Evolutionary conservation across 371 early-diverging fungal genomes (phyloP), one percentile per base, ranked within the genome.

Genomic region (Conidiobolus incongruus): DNA sequence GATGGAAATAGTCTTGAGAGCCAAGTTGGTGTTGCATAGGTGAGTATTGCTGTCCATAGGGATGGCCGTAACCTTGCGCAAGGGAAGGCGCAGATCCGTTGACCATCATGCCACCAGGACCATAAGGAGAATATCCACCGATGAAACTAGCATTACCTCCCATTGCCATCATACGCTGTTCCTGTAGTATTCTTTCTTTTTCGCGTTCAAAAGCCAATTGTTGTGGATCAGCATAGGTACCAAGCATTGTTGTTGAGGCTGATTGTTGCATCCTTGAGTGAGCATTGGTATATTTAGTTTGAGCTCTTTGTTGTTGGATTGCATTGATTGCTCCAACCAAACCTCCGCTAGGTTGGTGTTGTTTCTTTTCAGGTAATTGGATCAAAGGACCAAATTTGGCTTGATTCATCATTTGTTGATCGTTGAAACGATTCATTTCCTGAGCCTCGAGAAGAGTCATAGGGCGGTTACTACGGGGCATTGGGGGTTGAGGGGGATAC

Each of bases 261-360:
- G 16, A 17, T 7, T 30, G 37, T 8, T 38, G 12, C 24, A 23
- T 29, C 2, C 47, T 15, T 10, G 39, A 39, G 26, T 38, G 31
- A 20, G 47, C 38, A 35, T 47, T 47, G 31, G 40, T 40, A 19
- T 47, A 47, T 26, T 32, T 30, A 22, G 40, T 39, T 12, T 40
- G 35, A 4, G 49, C 49, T 37, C 26, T 46, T 16, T 39, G 41
- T 22, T 46, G 47, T 21, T 53, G 50, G 23, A 46, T 35, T 16
- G 53, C 53, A 12, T 46, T 35, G 39, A 53, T 53, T 1, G 53
- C 53, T 6, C 53, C 53, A n/a, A 53, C 50, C 22, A 53, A 46
- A 5, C 53, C 53, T 2, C 41, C 40, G 10, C 13, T 22, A 16
- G 46, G 45, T 36, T 50, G 42, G 16, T 29, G 40, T 22, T 49